Evolutionary conservation across 176 grass and related monocot species (phyloP).

Genomic region (Carex myosuroides): DNA sequence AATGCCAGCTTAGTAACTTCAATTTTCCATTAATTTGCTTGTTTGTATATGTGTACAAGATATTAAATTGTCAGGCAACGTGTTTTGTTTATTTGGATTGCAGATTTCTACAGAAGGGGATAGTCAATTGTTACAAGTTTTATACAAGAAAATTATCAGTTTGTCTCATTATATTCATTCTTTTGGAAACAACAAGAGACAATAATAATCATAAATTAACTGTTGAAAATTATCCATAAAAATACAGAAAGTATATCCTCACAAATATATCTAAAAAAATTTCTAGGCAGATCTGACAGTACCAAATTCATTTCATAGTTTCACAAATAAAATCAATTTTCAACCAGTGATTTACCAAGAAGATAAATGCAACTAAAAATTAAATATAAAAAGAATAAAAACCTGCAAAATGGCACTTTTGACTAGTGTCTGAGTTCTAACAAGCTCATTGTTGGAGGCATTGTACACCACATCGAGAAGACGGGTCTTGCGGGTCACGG

Average conservation of each 20-base stretch:
- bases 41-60: neutral
- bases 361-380: neutral
- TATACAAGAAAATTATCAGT: neutral
- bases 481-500: constrained; percentile 77
- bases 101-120: neutral
- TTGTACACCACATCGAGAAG: constrained; percentile 87
- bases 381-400: neutral
- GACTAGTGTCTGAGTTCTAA: constrained; percentile 84
- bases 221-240: neutral
- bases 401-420: constrained; percentile 82
- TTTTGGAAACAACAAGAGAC: neutral
- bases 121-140: neutral
- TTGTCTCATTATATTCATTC: neutral
- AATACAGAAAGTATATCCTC: neutral
- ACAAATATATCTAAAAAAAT: neutral
- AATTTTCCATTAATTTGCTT: neutral
- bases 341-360: neutral
- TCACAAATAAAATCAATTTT: neutral
- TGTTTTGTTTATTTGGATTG: neutral
- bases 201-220: neutral
- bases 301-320: neutral
- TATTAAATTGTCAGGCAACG: neutral
- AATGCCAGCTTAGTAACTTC: neutral
- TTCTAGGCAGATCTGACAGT: neutral
- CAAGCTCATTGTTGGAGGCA: constrained; percentile 91